These are phyloP conservation scores for Leucoagaricus sp. DNA, from an alignment of 1,284 basidiomycete species.

Conservation along the genomic window DNA sequence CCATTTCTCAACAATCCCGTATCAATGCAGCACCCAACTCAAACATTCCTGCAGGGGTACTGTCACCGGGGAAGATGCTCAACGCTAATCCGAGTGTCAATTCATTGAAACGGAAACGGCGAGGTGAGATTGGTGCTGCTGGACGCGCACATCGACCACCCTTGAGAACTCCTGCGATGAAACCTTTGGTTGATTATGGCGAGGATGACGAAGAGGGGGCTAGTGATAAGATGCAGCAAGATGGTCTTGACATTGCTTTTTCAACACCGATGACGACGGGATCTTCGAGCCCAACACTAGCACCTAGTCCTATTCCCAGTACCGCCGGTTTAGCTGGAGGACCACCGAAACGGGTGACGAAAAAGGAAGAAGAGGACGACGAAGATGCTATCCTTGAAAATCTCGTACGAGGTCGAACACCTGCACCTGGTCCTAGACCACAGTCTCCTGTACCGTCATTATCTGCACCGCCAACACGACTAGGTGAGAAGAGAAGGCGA, in stretches of 20 bases:
- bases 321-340: background rate
- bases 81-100: constrained; percentile 35
- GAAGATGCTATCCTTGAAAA: constrained; percentile 57
- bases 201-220: constrained; percentile 57
- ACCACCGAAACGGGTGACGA: constrained; percentile 26
- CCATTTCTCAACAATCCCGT: constrained; percentile 33
- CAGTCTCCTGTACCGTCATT: constrained; percentile 18
- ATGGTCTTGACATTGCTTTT: too few relatives aligned
- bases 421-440: constrained; percentile 40
- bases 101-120: constrained; percentile 61
- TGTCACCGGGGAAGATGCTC: constrained; percentile 20
- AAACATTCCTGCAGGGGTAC: background rate
- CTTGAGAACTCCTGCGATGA: constrained; percentile 51
- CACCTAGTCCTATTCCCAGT: constrained; percentile 11
- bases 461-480: constrained; percentile 38
- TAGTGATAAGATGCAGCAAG: background rate
- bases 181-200: constrained; percentile 70
- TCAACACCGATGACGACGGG: too few relatives aligned
- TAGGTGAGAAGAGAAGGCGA: constrained; percentile 74
- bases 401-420: constrained; percentile 44
- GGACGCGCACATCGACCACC: constrained; percentile 40
- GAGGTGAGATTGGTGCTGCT: constrained; percentile 31
- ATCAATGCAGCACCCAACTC: background rate
- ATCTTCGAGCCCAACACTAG: constrained; percentile 4
- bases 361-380: constrained; percentile 49